These are phyloP conservation scores for Rhizophlyctis rosea DNA, from an alignment of 192 early-diverging fungal species.

Conservation along the genomic window DNA sequence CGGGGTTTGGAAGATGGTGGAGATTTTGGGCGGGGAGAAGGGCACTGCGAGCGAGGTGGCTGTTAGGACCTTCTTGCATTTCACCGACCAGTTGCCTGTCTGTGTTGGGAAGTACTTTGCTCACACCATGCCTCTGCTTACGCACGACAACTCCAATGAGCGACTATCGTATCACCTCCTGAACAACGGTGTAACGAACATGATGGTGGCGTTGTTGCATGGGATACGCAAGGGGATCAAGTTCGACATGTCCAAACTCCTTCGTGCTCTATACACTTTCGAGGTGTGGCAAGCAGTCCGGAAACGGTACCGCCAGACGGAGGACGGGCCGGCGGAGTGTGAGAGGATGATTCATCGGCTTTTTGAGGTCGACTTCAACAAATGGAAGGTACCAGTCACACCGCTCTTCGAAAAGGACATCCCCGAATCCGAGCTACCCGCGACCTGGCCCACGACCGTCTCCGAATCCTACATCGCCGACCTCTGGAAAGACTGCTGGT, in stretches of 20 bases:
- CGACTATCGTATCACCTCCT: neutral
- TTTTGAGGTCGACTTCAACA: slow-evolving; percentile 12
- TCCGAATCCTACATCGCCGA: slow-evolving; percentile 10
- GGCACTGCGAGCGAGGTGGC: slow-evolving; percentile 19
- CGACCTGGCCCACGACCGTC: slow-evolving; percentile 14
- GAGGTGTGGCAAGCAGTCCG: slow-evolving; percentile 29
- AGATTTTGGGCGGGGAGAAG: slow-evolving; percentile 7
- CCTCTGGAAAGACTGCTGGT: slow-evolving; percentile 12
- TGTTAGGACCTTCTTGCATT: slow-evolving; percentile 18
- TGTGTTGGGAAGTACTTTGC: slow-evolving; percentile 16
- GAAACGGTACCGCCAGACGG: slow-evolving; percentile 22
- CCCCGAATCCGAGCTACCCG: neutral
- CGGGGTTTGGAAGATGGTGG: slow-evolving; percentile 26
- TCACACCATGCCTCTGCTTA: slow-evolving; percentile 14
- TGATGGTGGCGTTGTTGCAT: slow-evolving; percentile 11
- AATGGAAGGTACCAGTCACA: neutral
- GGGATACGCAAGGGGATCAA: slow-evolving; percentile 4
- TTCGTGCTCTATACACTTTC: slow-evolving; percentile 25
- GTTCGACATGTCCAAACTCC: slow-evolving; percentile 16
- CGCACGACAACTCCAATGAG: neutral
- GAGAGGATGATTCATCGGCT: slow-evolving; percentile 21
- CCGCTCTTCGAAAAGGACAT: slow-evolving; percentile 20
- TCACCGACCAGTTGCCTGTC: slow-evolving; percentile 11
- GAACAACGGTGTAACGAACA: slow-evolving; percentile 18
- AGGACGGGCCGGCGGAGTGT: slow-evolving; percentile 12